Evolutionary conservation across 2,329 filamentous ascomycete genomes (phyloP).

Genomic region (Aspergillus aculeatinus): DNA sequence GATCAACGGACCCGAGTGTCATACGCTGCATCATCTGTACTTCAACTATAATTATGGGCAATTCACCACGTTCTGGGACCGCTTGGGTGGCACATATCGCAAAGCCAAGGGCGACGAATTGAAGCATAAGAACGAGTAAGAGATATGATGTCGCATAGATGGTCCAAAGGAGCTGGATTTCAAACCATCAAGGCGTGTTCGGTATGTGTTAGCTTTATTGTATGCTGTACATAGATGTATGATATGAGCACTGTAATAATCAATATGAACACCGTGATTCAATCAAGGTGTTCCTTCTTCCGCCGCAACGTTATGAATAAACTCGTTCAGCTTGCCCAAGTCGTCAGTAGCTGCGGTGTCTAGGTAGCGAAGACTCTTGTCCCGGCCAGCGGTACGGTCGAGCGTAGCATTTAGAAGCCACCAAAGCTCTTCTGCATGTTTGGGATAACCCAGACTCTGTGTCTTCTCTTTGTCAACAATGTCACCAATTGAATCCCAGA

Average conservation of each 20-base stretch:
- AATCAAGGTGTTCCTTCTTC: not conserved
- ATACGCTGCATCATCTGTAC: conserved; percentile 85
- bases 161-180: not conserved
- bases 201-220: not conserved
- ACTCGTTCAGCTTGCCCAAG: conserved; percentile 31
- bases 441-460: conserved; percentile 30
- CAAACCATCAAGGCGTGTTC: not conserved
- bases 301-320: conserved; percentile 26
- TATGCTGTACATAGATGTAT: conserved; percentile 6
- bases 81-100: conserved; percentile 68
- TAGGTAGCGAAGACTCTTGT: conserved; percentile 23
- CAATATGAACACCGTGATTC: not conserved
- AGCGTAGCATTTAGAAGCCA: conserved; percentile 30
- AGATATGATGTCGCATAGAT: not conserved
- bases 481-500: conserved; percentile 24
- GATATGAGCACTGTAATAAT: not conserved
- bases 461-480: conserved; percentile 22
- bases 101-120: conserved; percentile 18
- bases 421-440: conserved; percentile 35
- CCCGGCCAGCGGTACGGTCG: conserved; percentile 18
- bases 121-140: conserved; percentile 11
- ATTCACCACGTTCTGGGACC: conserved; percentile 90
- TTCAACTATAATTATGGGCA: conserved; percentile 94
- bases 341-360: conserved; percentile 31
- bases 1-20: conserved; percentile 94